Percentiles rank a stretch among this genome's conserved stretches.
These are phyloP conservation scores for Gnomoniopsis smithogilvyi DNA, from an alignment of 2,329 filamentous ascomycete species.

Conservation along the genomic window DNA sequence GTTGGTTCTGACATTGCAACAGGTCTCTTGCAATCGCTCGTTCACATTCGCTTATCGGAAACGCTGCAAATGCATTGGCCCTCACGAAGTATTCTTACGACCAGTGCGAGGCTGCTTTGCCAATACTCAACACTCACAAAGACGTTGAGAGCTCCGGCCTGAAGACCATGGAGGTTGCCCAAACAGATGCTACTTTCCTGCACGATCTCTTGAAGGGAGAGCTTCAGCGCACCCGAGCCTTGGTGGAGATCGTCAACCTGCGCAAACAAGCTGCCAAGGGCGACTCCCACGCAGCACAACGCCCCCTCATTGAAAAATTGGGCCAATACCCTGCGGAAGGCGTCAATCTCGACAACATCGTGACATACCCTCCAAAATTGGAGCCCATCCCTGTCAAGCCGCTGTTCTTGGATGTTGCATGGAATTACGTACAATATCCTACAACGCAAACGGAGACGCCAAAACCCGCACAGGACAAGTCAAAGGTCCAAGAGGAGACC, in stretches of 20 bases:
- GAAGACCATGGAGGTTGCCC: constrained; percentile 66
- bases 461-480: constrained; percentile 25
- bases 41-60: constrained; percentile 73
- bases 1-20: constrained; percentile 15
- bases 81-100: constrained; percentile 71
- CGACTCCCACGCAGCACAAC: constrained; percentile 26
- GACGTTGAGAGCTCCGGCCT: constrained; percentile 41
- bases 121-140: constrained; percentile 40
- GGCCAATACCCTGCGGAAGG: constrained; percentile 69
- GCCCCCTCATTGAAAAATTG: constrained; percentile 70
- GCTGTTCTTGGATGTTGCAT: constrained; percentile 92
- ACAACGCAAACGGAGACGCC: constrained; percentile 43
- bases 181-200: constrained; percentile 56
- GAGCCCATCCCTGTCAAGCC: constrained; percentile 88
- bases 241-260: constrained; percentile 77
- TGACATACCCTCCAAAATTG: constrained; percentile 82
- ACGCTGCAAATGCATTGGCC: constrained; percentile 77
- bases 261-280: constrained; percentile 43
- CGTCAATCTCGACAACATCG: constrained; percentile 75
- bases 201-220: constrained; percentile 63
- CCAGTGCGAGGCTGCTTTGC: constrained; percentile 52
- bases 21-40: constrained; percentile 82
- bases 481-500: constrained; percentile 28
- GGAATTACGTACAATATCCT: constrained; percentile 96
- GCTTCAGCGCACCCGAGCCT: constrained; percentile 76